Conservation (phyloP, 306 rosid species). For the Cucurbita ficifolia region DNA sequence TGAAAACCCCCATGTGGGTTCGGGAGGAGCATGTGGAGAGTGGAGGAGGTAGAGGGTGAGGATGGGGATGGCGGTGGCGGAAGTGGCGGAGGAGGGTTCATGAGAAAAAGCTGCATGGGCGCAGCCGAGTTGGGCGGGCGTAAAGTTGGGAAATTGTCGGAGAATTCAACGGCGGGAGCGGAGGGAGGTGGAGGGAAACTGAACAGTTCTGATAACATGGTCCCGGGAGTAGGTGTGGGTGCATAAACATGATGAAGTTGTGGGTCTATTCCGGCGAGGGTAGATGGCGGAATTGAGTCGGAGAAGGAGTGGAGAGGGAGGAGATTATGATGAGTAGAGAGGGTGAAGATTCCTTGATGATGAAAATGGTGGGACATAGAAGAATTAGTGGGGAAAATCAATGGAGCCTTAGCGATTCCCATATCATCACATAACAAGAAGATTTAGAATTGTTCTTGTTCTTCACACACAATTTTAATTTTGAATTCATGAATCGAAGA, state of each 20-base stretch:
- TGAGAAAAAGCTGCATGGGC: conserved; percentile 2
- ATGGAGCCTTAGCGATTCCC: conserved; percentile 36
- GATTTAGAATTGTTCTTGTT: conserved; percentile 7
- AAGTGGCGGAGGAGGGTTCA: conserved; percentile 1
- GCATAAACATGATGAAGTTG: conserved; percentile 3
- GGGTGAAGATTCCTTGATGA: conserved; percentile 49
- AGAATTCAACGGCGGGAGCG: not conserved
- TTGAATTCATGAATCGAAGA: not conserved
- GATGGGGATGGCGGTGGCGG: not conserved
- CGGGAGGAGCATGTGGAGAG: conserved; percentile 12
- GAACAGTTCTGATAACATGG: conserved; percentile 7
- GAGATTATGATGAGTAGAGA: conserved; percentile 37
- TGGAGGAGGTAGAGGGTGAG: conserved; percentile 2
- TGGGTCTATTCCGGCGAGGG: not conserved
- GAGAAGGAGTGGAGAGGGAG: not conserved
- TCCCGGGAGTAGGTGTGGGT: not conserved
- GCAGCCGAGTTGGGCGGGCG: not conserved
- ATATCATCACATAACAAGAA: conserved; percentile 22
- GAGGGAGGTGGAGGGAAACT: not conserved
- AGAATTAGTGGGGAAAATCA: conserved; percentile 29
- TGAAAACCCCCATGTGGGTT: not conserved
- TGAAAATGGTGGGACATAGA: conserved; percentile 95
- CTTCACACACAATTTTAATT: not conserved
- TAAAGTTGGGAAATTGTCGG: not conserved
- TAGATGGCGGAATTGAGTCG: not conserved